Conservation (phyloP, 345 rosid genomes). For the Brassica incana region DNA sequence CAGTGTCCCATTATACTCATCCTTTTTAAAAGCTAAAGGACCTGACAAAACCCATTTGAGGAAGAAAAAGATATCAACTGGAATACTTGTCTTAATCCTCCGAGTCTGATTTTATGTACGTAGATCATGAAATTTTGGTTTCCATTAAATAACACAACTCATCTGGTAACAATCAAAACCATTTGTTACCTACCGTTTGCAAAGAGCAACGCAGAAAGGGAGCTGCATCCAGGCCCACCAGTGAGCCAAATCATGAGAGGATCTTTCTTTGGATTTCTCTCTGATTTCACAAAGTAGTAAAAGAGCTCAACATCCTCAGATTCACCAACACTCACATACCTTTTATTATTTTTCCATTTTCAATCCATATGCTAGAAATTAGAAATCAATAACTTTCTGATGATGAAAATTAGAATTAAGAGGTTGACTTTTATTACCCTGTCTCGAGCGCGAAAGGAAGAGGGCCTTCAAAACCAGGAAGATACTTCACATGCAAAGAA, state of each 20-base stretch:
- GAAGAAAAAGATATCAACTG: neutral
- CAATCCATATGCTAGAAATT: neutral
- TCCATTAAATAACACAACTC: neutral
- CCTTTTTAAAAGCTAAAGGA: conserved; percentile 55
- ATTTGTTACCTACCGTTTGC: conserved; percentile 55
- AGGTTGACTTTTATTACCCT: neutral
- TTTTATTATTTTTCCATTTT: conserved; percentile 13
- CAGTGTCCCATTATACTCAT: conserved; percentile 64
- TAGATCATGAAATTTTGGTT: neutral
- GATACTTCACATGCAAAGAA: conserved; percentile 38
- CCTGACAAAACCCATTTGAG: conserved; percentile 41
- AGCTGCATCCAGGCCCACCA: conserved; percentile 81
- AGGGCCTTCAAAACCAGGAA: conserved; percentile 53
- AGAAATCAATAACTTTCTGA: neutral
- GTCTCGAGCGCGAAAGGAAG: neutral
- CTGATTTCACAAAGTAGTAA: conserved; percentile 64
- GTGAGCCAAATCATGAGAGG: conserved; percentile 76
- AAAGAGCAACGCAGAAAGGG: conserved; percentile 43
- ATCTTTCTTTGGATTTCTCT: conserved; percentile 51
- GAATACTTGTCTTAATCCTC: neutral
- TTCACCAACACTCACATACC: conserved; percentile 62
- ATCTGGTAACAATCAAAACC: neutral
- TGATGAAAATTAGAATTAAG: neutral
- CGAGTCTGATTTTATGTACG: neutral
- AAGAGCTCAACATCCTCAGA: conserved; percentile 51